Evolutionary conservation across 306 rosid species (phyloP).

Genomic region (Quillaja saponaria): DNA sequence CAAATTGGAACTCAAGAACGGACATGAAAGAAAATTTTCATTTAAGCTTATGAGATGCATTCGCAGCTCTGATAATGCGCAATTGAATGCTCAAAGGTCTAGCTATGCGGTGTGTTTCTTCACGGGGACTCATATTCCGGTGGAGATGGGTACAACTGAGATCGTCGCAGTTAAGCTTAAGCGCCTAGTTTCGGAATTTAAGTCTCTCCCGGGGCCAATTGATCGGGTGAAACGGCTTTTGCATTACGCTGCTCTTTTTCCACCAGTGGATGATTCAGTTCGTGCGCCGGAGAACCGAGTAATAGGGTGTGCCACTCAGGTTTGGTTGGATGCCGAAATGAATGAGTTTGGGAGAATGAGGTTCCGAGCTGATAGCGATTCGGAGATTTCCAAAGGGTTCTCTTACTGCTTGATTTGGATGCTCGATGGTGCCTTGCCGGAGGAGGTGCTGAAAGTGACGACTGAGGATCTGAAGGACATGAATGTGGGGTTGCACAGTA

Average conservation of each 20-base stretch:
- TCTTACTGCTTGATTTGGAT: conserved; percentile 74
- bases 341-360: conserved; percentile 53
- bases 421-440: conserved; percentile 59
- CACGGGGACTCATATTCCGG: background rate
- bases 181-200: conserved; percentile 52
- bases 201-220: conserved; percentile 55
- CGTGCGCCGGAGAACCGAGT: conserved; percentile 54
- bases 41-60: conserved; percentile 19
- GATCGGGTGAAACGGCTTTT: conserved; percentile 72
- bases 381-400: conserved; percentile 80
- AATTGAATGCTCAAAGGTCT: conserved; percentile 14
- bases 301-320: conserved; percentile 63
- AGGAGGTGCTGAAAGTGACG: conserved; percentile 48
- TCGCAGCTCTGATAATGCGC: background rate
- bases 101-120: background rate
- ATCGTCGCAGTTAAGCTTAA: conserved; percentile 34
- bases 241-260: conserved; percentile 61
- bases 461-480: conserved; percentile 47
- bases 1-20: background rate
- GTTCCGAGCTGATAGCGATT: conserved; percentile 74
- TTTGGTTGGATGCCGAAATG: conserved; percentile 67
- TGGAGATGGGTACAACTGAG: background rate
- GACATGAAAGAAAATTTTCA: background rate
- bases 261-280: conserved; percentile 36
- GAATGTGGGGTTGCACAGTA: conserved; percentile 53